Conservation (phyloP, 2,329 filamentous ascomycete genomes). For the Penicillium janthinellum region DNA sequence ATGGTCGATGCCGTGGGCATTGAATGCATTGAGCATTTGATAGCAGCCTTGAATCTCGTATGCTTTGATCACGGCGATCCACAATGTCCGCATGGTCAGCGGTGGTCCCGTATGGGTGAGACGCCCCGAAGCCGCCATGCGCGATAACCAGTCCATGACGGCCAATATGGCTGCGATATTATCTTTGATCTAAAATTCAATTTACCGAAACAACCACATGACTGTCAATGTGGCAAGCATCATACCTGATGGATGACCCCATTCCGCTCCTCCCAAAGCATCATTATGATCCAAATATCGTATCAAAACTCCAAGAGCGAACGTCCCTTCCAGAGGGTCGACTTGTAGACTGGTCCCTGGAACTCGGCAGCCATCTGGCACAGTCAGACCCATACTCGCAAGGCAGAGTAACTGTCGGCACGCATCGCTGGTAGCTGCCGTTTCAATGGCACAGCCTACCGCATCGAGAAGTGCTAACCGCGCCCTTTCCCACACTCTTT, state of each 20-base stretch:
- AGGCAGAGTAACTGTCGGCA: conserved; percentile 23
- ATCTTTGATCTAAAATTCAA: conserved; percentile 29
- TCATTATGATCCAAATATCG: conserved; percentile 49
- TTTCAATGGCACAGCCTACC: conserved; percentile 31
- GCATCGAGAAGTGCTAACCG: conserved; percentile 29
- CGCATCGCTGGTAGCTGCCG: conserved; percentile 23
- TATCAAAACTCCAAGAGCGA: conserved; percentile 43
- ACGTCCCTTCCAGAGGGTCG: conserved; percentile 44
- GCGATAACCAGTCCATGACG: conserved; percentile 37
- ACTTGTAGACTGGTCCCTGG: conserved; percentile 42
- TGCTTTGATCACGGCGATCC: conserved; percentile 42
- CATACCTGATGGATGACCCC: conserved; percentile 46
- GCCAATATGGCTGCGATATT: conserved; percentile 44
- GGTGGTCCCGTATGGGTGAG: conserved; percentile 18
- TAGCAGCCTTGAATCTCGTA: conserved; percentile 49
- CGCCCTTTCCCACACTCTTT: conserved; percentile 23
- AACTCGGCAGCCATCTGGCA: conserved; percentile 38
- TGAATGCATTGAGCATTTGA: conserved; percentile 43
- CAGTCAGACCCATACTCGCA: conserved; percentile 14
- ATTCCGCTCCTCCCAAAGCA: conserved; percentile 44
- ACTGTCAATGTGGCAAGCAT: neutral
- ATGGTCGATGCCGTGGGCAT: conserved; percentile 46
- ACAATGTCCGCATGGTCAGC: conserved; percentile 37
- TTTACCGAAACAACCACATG: neutral
- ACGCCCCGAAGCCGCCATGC: conserved; percentile 9